Conservation (phyloP, 2,329 filamentous ascomycete species). For the Nothophoma quercina region DNA sequence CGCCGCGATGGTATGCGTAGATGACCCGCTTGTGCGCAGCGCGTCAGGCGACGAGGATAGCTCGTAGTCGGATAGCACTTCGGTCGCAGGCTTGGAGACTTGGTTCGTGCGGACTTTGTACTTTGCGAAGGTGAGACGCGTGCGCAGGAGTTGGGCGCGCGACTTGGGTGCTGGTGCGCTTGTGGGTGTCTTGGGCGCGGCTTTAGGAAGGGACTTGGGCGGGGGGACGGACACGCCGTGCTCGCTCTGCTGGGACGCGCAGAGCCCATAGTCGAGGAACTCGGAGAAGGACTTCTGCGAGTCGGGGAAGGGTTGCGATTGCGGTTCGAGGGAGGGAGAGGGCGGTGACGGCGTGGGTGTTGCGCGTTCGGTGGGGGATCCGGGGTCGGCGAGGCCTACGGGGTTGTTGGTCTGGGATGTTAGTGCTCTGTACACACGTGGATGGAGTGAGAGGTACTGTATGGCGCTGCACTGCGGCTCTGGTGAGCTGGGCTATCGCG, state of each 20-base stretch:
- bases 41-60: slow-evolving; percentile 28
- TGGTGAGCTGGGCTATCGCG: slow-evolving; percentile 29
- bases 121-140: slow-evolving; percentile 73
- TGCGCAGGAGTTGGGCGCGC: slow-evolving; percentile 70
- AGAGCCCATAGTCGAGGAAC: slow-evolving; percentile 56
- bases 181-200: slow-evolving; percentile 16
- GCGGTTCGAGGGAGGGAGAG: slow-evolving; percentile 26
- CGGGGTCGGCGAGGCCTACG: slow-evolving; percentile 36
- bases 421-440: slow-evolving; percentile 26
- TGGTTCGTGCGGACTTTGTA: slow-evolving; percentile 81
- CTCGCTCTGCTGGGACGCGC: slow-evolving; percentile 50
- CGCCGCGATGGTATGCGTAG: slow-evolving; percentile 27
- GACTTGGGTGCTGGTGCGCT: slow-evolving; percentile 42
- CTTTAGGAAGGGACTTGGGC: slow-evolving; percentile 3
- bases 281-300: slow-evolving; percentile 55
- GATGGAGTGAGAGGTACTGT: slow-evolving; percentile 30
- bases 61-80: slow-evolving; percentile 54
- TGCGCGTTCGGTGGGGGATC: slow-evolving; percentile 47
- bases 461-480: slow-evolving; percentile 35
- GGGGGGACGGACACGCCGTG: slow-evolving; percentile 18
- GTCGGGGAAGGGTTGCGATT: slow-evolving; percentile 26
- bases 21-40: slow-evolving; percentile 2
- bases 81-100: slow-evolving; percentile 68
- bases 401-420: slow-evolving; percentile 37
- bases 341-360: slow-evolving; percentile 31